Evolutionary conservation across 768 basidiomycete species (phyloP).

Genomic region (Xerocomus potaroensis): DNA sequence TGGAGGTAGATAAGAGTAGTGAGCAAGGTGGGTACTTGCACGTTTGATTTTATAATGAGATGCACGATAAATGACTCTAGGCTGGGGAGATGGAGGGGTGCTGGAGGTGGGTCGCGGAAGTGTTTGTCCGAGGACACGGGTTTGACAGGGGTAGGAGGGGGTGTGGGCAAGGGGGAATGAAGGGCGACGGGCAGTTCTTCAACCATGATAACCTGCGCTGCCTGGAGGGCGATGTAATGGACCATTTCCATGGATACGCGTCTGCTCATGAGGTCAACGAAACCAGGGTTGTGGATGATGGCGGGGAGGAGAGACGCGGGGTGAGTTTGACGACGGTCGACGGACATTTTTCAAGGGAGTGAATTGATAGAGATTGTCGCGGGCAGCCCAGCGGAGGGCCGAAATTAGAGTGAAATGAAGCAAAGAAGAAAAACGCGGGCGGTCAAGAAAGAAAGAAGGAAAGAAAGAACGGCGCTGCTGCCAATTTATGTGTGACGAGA

Average conservation of each 20-base stretch:
- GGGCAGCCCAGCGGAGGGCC: no score
- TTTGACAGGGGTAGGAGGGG: conserved; percentile 63
- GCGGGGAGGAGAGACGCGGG: conserved; percentile 82
- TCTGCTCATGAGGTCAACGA: conserved; percentile 73
- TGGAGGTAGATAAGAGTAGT: conserved; percentile 91
- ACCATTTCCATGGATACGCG: conserved; percentile 85
- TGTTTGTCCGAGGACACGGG: conserved; percentile 33
- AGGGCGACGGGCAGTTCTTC: conserved; percentile 42
- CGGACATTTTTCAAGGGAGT: conserved; percentile 34
- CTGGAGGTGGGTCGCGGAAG: conserved; percentile 25
- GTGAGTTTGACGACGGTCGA: conserved; percentile 47
- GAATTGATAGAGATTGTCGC: conserved; percentile 31
- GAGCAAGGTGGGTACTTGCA: conserved; percentile 87
- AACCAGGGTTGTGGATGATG: conserved; percentile 71
- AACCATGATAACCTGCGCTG: conserved; percentile 69
- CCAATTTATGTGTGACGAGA: conserved; percentile 7
- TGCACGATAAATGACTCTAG: conserved; percentile 82
- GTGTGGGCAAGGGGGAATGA: conserved; percentile 48
- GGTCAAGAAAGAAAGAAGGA: no score
- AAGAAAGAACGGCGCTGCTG: not conserved
- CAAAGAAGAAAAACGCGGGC: no score
- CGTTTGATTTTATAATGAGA: conserved; percentile 77
- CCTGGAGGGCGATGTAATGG: conserved; percentile 74
- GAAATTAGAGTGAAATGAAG: conserved; percentile 15
- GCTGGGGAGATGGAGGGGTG: conserved; percentile 49